Conservation (phyloP, 1,284 basidiomycete genomes). For the Puccinia novopanici region DNA sequence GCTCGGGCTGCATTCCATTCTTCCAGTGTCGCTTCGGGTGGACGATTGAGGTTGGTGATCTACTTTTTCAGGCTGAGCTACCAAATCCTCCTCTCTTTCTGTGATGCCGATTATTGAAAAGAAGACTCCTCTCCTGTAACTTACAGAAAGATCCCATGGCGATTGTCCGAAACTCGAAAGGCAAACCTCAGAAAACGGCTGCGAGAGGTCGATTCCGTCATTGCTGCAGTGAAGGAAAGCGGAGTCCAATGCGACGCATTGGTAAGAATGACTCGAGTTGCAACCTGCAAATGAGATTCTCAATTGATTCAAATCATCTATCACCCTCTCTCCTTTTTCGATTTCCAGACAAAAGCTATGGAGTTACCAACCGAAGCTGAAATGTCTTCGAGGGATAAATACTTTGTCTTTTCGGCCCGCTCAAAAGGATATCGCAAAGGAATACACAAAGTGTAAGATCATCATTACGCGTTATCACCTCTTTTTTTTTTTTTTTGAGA, state of each 20-base stretch:
- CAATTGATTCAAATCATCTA: neutral
- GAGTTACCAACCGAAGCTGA: slow-evolving; percentile 49
- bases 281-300: neutral
- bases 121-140: neutral
- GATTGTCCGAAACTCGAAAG: slow-evolving; percentile 49
- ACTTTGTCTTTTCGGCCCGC: slow-evolving; percentile 49
- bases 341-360: slow-evolving; percentile 33
- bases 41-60: slow-evolving; percentile 11
- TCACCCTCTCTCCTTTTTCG: neutral
- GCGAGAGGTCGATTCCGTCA: slow-evolving; percentile 51
- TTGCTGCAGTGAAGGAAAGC: slow-evolving; percentile 47
- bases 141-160: slow-evolving; percentile 51
- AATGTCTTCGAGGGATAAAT: slow-evolving; percentile 52
- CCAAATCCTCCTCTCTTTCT: neutral
- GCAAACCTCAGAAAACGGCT: slow-evolving; percentile 50
- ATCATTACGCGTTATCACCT: neutral
- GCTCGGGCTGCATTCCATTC: slow-evolving; percentile 9
- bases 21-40: neutral
- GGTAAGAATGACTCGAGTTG: slow-evolving; percentile 17
- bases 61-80: neutral
- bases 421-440: slow-evolving; percentile 52
- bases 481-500: neutral
- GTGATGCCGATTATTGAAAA: neutral
- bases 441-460: slow-evolving; percentile 44
- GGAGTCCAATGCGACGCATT: slow-evolving; percentile 47